phyloP scores from a whole-genome alignment of 192 early-diverging fungal species.

The Backusella circina region DNA sequence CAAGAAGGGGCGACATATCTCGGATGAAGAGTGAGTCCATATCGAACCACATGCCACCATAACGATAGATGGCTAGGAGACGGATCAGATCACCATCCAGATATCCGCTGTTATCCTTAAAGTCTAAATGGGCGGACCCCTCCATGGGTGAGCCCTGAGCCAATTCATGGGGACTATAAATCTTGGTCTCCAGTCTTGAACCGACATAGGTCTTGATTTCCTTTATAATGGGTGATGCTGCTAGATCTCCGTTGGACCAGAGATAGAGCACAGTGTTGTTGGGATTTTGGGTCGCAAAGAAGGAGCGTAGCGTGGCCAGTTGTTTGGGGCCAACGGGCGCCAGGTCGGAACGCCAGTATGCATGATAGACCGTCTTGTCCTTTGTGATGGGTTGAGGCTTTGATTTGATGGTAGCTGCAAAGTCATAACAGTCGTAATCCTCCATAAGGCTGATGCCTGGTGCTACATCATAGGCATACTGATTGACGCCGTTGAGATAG shows the following conservation, averaged over 20 bases:
- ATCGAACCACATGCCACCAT: conserved; percentile 50
- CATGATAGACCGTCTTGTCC: conserved; percentile 31
- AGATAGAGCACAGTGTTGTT: conserved; percentile 32
- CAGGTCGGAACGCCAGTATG: conserved; percentile 43
- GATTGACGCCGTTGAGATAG: conserved; percentile 13
- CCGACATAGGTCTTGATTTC: conserved; percentile 23
- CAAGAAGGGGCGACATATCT: conserved; percentile 37
- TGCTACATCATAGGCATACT: conserved; percentile 27
- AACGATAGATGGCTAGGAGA: conserved; percentile 36
- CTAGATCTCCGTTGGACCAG: conserved; percentile 42
- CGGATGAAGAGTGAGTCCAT: conserved; percentile 44
- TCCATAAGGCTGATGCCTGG: conserved; percentile 31
- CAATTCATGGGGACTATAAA: conserved; percentile 24
- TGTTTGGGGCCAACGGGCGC: conserved; percentile 37
- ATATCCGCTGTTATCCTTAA: conserved; percentile 37
- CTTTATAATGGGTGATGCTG: conserved; percentile 11
- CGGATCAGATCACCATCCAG: conserved; percentile 42
- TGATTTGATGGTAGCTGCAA: conserved; percentile 26
- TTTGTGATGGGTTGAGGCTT: conserved; percentile 11
- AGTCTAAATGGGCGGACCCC: conserved; percentile 25
- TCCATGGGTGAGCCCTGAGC: conserved; percentile 33
- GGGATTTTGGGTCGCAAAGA: conserved; percentile 39
- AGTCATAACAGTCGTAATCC: conserved; percentile 46
- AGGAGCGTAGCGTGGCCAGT: conserved; percentile 35
- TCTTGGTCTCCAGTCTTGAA: conserved; percentile 16